Percentiles rank a stretch among this genome's conserved stretches.
These are phyloP conservation scores for Acanthamoeba royreba DNA, from an alignment of 208 protist species.

Conservation along the genomic window DNA sequence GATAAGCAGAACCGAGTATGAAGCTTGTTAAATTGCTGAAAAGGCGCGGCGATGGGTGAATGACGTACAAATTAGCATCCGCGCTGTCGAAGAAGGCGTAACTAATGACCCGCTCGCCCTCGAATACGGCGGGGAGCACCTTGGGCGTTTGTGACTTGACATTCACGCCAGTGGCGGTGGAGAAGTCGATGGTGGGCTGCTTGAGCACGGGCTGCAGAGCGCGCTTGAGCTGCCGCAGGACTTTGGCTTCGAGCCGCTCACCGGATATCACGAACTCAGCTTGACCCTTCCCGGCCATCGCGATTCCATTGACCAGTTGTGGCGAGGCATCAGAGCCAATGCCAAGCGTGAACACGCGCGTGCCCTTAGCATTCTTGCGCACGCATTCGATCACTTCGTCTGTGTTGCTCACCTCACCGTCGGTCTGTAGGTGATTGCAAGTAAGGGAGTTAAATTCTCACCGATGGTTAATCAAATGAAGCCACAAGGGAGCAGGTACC, in stretches of 20 bases:
- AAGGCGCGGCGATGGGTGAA: neutral
- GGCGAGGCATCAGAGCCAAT: slow-evolving; percentile 48
- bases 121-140: slow-evolving; percentile 46
- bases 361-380: neutral
- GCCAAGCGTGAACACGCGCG: slow-evolving; percentile 63
- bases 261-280: slow-evolving; percentile 59
- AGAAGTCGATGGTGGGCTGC: neutral
- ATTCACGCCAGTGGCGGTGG: neutral
- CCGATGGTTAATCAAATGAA: too few relatives aligned
- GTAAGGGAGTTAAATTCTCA: too few relatives aligned
- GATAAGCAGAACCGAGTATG: too few relatives aligned
- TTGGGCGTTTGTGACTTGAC: slow-evolving; percentile 50
- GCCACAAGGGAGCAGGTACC: neutral
- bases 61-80: neutral
- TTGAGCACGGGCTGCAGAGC: slow-evolving; percentile 56
- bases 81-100: slow-evolving; percentile 37
- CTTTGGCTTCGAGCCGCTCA: slow-evolving; percentile 44
- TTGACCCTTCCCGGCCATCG: slow-evolving; percentile 18
- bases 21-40: neutral
- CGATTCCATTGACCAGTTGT: slow-evolving; percentile 62
- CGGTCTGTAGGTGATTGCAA: slow-evolving; percentile 34
- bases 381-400: slow-evolving; percentile 51
- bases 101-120: slow-evolving; percentile 45
- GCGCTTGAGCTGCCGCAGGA: slow-evolving; percentile 59
- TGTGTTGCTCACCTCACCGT: slow-evolving; percentile 69